phyloP scores from a whole-genome alignment of 2,329 filamentous ascomycete genomes.

The Ophidiomyces ophidiicola region DNA sequence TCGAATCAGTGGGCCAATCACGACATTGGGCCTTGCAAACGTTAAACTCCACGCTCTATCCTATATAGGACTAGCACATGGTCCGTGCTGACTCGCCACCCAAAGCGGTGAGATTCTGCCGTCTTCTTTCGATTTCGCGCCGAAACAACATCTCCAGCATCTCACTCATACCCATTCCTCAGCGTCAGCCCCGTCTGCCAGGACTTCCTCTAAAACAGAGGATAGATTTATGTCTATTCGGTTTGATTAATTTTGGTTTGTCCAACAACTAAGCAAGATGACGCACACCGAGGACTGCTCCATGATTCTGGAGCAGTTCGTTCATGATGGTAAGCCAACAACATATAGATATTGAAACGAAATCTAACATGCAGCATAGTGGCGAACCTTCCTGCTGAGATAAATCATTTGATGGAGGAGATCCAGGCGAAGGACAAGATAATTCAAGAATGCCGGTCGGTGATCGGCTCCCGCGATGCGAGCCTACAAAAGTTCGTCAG shows the following conservation, averaged over 20 bases:
- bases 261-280: slow-evolving; percentile 24
- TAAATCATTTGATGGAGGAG: slow-evolving; percentile 54
- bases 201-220: too few relatives aligned
- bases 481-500: slow-evolving; percentile 56
- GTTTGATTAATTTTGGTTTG: too few relatives aligned
- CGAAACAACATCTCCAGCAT: not conserved
- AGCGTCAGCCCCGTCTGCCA: not conserved
- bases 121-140: not conserved
- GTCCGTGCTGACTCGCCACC: not conserved
- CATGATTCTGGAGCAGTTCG: slow-evolving; percentile 52
- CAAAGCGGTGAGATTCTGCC: slow-evolving; percentile 6
- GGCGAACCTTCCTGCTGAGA: slow-evolving; percentile 50
- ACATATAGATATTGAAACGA: not conserved
- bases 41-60: not conserved
- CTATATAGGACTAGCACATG: slow-evolving; percentile 1
- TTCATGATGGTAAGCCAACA: slow-evolving; percentile 45
- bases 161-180: not conserved
- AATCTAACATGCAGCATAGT: slow-evolving; percentile 20
- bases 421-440: slow-evolving; percentile 53
- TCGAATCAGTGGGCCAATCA: slow-evolving; percentile 8
- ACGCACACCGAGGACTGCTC: slow-evolving; percentile 48
- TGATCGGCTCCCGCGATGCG: slow-evolving; percentile 46
- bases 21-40: too few relatives aligned
- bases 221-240: too few relatives aligned
- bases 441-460: slow-evolving; percentile 45